Percentiles rank a stretch among this genome's conserved stretches.
phyloP scores from a whole-genome alignment of 305 asterid species.

The Striga hermonthica region DNA sequence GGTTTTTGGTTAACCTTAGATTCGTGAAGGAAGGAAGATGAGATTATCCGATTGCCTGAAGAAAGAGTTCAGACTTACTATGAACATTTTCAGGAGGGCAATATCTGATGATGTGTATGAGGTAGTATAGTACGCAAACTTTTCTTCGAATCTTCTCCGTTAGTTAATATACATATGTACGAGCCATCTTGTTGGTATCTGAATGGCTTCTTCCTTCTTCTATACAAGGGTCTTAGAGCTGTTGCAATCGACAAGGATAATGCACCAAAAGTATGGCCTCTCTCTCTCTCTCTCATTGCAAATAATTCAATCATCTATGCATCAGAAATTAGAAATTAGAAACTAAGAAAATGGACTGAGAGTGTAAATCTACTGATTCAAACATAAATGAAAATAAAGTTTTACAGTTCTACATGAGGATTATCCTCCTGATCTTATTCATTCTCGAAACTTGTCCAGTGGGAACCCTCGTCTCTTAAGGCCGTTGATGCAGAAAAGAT shows the following conservation, averaged over 20 bases:
- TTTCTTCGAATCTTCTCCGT: background rate
- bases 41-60: constrained; percentile 64
- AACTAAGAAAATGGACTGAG: no score
- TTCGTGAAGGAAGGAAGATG: constrained; percentile 84
- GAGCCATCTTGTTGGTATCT: background rate
- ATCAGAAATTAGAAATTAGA: background rate
- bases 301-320: background rate
- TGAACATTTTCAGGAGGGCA: constrained; percentile 54
- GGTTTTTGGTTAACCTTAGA: constrained; percentile 37
- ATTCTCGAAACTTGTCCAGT: constrained; percentile 39
- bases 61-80: constrained; percentile 83
- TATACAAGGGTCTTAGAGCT: constrained; percentile 81
- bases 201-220: constrained; percentile 2
- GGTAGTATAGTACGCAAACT: constrained; percentile 40
- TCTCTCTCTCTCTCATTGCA: constrained; percentile 32
- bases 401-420: no score
- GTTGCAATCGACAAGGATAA: constrained; percentile 80
- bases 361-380: background rate
- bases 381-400: no score
- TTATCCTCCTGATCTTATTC: background rate
- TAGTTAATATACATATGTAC: no score
- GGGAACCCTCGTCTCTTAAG: constrained; percentile 70
- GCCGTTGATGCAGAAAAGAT: constrained; percentile 49
- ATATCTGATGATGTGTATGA: constrained; percentile 82
- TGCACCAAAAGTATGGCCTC: constrained; percentile 55